These are phyloP conservation scores for Gleditsia sinensis DNA, from an alignment of 306 rosid species.

Conservation along the genomic window DNA sequence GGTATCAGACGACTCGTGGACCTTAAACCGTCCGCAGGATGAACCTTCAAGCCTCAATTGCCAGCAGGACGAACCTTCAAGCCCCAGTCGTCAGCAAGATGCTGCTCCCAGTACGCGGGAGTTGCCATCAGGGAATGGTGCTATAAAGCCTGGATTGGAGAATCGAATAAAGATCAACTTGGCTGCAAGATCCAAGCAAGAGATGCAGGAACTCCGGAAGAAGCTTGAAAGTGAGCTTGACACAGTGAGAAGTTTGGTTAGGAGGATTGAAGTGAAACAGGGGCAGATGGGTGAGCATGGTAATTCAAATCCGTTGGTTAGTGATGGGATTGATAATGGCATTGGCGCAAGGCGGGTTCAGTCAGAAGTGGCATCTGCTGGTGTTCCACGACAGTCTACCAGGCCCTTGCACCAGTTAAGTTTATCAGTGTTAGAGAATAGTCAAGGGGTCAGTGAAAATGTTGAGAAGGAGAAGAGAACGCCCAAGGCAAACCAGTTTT, in stretches of 20 bases:
- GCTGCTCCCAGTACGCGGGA: slow-evolving; percentile 33
- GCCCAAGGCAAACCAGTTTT: slow-evolving; percentile 94
- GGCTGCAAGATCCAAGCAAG: slow-evolving; percentile 55
- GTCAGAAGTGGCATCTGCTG: slow-evolving; percentile 67
- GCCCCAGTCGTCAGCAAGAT: not conserved
- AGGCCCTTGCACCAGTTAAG: slow-evolving; percentile 71
- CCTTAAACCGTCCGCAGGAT: slow-evolving; percentile 43
- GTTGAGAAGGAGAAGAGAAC: slow-evolving; percentile 96
- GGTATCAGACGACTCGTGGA: slow-evolving; percentile 50
- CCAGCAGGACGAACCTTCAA: not conserved
- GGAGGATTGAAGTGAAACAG: slow-evolving; percentile 74
- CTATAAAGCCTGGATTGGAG: slow-evolving; percentile 35
- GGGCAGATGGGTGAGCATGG: slow-evolving; percentile 47
- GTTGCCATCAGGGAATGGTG: slow-evolving; percentile 52
- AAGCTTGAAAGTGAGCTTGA: slow-evolving; percentile 69
- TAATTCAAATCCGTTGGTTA: slow-evolving; percentile 38
- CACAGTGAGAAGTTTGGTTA: slow-evolving; percentile 64
- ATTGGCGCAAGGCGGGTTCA: slow-evolving; percentile 55
- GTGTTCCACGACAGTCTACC: slow-evolving; percentile 48
- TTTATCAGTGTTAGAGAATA: slow-evolving; percentile 73
- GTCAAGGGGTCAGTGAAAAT: slow-evolving; percentile 62
- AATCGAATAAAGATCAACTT: slow-evolving; percentile 44
- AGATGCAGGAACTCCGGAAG: slow-evolving; percentile 54
- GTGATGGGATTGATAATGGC: slow-evolving; percentile 45
- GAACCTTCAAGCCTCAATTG: slow-evolving; percentile 11